Evolutionary conservation across 1,284 basidiomycete species (phyloP), one percentile per base, ranked within the genome.

Genomic region (Ganoderma sp.): DNA sequence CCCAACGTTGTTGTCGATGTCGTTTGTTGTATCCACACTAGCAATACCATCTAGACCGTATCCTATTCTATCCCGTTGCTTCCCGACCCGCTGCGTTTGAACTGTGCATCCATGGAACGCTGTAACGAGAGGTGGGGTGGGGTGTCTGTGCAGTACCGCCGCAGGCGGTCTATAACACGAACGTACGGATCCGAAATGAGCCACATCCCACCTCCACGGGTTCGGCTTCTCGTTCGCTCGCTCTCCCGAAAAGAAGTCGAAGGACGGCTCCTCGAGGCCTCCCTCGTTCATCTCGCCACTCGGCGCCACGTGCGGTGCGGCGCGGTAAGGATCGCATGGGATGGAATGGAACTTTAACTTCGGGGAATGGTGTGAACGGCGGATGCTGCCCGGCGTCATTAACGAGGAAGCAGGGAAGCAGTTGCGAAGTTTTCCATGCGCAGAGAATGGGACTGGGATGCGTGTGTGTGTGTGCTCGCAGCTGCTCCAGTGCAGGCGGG

Each of bases 41-140:
- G 48, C 48, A 52, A 52, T 52, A 52, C 48, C 48, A 52, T 25
- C 48, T 52, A 52, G 48, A 52, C 48, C 22, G 22, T 25, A 52
- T 25, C 22, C 48, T 52, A 25, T 52, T 52, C n/a, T 22, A 52
- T 52, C 4, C 0, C 48, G 42, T 17, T 43, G 42, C 15, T 43
- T 39, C n/a, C 22, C 10, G 22, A 5, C 4, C 48, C 48, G 22
- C 22, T n/a, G 1, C 10, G 22, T 12, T 14, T 6, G 48, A 50
- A 0, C 19, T 19, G 48, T 50, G 48, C 45, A 22, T 10, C 19
- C 10, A 48, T 10, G 10, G n/a, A 22, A 48, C 32, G 32, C 3
- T 39, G 37, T 4, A 5, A 39, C 37, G 37, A 48, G 19, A 45
- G 19, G 17, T 8, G 19, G 17, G 45, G 17, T 32, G 32, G 32